phyloP scores from a whole-genome alignment of 176 grass and related monocot species.

The Bonia amplexicaulis region DNA sequence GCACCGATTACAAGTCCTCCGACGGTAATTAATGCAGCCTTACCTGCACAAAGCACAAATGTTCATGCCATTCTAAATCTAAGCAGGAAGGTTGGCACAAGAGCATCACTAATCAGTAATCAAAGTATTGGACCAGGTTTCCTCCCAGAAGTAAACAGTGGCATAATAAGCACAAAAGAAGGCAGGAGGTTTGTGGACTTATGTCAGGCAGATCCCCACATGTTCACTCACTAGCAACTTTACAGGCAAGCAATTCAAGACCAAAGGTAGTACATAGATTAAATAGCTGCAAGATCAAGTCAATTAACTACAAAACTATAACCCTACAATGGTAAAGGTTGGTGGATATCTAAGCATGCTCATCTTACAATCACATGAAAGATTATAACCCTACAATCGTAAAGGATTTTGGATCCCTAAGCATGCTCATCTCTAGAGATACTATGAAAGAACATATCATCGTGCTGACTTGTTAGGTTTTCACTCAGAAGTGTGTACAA shows the following conservation, averaged over 20 bases:
- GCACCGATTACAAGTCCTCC: slow-evolving; percentile 76
- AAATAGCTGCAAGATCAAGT: neutral
- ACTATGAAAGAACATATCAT: neutral
- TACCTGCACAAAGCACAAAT: slow-evolving; percentile 63
- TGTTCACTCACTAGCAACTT: slow-evolving; percentile 5
- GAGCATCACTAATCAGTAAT: slow-evolving; percentile 8
- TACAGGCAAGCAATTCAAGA: neutral
- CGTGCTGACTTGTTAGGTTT: neutral
- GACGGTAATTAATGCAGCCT: slow-evolving; percentile 69
- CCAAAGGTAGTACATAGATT: neutral
- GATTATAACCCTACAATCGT: neutral
- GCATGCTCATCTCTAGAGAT: neutral
- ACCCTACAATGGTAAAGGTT: neutral
- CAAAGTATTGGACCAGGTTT: slow-evolving; percentile 20
- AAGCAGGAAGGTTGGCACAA: slow-evolving; percentile 32
- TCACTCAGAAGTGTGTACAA: neutral
- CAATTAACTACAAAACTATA: neutral
- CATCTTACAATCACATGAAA: neutral
- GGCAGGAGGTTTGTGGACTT: slow-evolving; percentile 10
- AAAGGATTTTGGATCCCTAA: neutral
- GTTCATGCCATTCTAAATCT: slow-evolving; percentile 24
- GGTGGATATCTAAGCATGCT: neutral
- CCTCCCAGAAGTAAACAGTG: slow-evolving; percentile 17
- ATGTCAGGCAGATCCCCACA: slow-evolving; percentile 10
- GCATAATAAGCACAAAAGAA: slow-evolving; percentile 28